Percentiles rank a stretch among this genome's conserved stretches.
These are phyloP conservation scores for Irineochytrium annulatum DNA, from an alignment of 192 early-diverging fungal species.

Conservation along the genomic window DNA sequence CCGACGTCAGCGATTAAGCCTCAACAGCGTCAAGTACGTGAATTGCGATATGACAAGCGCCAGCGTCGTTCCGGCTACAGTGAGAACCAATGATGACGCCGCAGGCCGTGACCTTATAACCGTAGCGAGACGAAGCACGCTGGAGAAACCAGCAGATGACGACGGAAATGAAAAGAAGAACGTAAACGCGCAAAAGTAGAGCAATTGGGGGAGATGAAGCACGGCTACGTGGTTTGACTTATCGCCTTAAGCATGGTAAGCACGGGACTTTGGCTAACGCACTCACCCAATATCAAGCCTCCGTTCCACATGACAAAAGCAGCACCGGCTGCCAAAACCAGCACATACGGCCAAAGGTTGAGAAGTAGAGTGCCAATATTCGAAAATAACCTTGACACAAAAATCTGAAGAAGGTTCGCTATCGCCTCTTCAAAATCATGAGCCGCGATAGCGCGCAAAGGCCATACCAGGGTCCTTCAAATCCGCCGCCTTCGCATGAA, in stretches of 20 bases:
- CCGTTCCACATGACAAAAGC: slow-evolving; percentile 72
- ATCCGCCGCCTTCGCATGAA: no score
- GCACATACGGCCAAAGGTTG: slow-evolving; percentile 47
- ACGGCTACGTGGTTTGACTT: slow-evolving; percentile 74
- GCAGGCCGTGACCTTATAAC: no score
- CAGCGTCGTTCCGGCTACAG: no score
- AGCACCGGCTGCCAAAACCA: slow-evolving; percentile 48
- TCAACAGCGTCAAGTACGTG: slow-evolving; percentile 28
- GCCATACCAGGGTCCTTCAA: no score
- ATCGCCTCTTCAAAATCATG: no score
- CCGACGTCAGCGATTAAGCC: not conserved
- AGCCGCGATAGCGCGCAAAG: no score
- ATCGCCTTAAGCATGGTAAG: slow-evolving; percentile 60
- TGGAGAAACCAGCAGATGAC: not conserved
- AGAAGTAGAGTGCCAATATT: slow-evolving; percentile 5
- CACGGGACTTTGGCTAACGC: not conserved
- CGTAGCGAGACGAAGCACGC: no score
- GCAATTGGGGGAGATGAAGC: slow-evolving; percentile 76
- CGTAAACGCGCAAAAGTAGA: slow-evolving; percentile 74
- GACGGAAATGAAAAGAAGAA: slow-evolving; percentile 18
- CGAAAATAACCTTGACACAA: not conserved
- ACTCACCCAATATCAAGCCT: slow-evolving; percentile 76
- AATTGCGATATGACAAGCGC: slow-evolving; percentile 16
- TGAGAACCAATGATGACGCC: no score
- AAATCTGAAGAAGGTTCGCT: not conserved